A percentile compares a stretch with the other conserved stretches of the same genome.
phyloP scores from a whole-genome alignment of 345 rosid species.

The Pistacia vera region DNA sequence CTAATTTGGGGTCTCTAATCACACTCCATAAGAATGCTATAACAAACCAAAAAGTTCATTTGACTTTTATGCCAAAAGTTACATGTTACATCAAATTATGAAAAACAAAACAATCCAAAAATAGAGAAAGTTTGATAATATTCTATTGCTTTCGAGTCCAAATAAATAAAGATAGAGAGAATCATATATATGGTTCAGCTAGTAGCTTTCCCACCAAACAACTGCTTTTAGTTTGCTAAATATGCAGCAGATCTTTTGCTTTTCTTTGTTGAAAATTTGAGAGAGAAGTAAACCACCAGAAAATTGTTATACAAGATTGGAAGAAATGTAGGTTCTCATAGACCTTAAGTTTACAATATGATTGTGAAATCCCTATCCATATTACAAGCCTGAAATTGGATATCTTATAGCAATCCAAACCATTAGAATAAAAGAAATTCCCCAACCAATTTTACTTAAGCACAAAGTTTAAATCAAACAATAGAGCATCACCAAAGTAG shows the following conservation, averaged over 20 bases:
- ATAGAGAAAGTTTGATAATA: not conserved
- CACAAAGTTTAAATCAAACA: constrained; percentile 3
- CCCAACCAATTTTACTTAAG: not conserved
- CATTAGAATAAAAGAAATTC: not conserved
- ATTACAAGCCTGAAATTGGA: constrained; percentile 5
- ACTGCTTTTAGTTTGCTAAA: not conserved
- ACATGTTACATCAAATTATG: not conserved
- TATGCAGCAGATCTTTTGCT: not conserved
- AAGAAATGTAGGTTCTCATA: not conserved
- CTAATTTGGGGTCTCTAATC: not conserved
- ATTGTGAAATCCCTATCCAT: not conserved
- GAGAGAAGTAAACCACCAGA: not conserved
- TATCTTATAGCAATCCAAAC: not conserved
- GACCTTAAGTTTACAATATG: not conserved
- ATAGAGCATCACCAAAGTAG: not conserved
- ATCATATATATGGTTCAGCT: not conserved
- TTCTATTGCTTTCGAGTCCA: not conserved
- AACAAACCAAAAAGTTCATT: not conserved
- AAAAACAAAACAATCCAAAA: not conserved
- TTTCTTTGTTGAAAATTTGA: not conserved
- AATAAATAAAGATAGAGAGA: not conserved
- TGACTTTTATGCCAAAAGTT: not conserved
- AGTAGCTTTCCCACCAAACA: not conserved
- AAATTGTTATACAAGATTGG: not conserved
- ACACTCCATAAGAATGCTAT: not conserved